phyloP scores from a whole-genome alignment of 1,284 basidiomycete species.

The Heterobasidion occidentale region DNA sequence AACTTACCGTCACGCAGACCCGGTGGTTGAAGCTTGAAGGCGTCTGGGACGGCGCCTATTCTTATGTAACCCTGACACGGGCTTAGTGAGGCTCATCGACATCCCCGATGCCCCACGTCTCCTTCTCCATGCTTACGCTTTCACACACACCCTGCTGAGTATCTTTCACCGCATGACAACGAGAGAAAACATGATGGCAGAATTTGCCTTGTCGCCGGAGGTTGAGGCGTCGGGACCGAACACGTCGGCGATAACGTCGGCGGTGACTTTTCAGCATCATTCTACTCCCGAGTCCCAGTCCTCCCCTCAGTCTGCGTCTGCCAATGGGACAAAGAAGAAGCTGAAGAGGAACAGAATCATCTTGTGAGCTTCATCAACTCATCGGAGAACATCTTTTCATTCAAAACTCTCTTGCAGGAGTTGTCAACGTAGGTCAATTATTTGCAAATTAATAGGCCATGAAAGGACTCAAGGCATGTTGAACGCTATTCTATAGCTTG shows the following conservation, averaged over 20 bases:
- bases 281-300: background rate
- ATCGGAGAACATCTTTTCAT: background rate
- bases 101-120: no score
- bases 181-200: background rate
- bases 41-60: no score
- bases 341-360: background rate
- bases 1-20: no score
- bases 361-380: background rate
- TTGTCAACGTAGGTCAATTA: background rate
- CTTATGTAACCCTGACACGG: no score
- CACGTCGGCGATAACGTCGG: background rate
- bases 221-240: background rate
- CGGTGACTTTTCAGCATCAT: background rate
- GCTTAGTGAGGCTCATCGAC: no score
- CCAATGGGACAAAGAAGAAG: background rate
- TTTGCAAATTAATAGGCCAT: background rate
- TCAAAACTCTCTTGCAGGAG: background rate
- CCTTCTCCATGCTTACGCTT: no score
- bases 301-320: background rate
- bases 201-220: background rate
- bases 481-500: background rate
- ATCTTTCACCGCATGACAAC: background rate
- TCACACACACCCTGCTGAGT: no score
- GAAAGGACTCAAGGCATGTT: background rate
- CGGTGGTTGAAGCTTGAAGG: no score